These are phyloP conservation scores for Gillenia trifoliata DNA, from an alignment of 306 rosid species.

Conservation along the genomic window DNA sequence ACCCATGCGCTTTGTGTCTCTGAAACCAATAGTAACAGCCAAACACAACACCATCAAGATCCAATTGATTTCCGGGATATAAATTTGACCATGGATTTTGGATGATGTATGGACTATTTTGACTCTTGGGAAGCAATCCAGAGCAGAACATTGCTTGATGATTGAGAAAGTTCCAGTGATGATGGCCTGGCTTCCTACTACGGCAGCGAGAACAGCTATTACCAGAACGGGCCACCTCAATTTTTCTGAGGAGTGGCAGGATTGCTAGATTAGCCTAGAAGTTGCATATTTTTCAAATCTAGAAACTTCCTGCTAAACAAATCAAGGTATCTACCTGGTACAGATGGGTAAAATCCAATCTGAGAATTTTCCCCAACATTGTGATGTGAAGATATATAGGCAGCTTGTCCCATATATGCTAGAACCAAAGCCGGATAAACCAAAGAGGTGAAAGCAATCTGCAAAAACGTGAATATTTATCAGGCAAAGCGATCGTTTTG, in stretches of 20 bases:
- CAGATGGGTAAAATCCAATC: conserved; percentile 87
- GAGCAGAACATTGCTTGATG: conserved; percentile 86
- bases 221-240: conserved; percentile 88
- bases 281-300: conserved; percentile 3
- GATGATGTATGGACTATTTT: conserved; percentile 92
- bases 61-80: conserved; percentile 97
- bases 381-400: conserved; percentile 73
- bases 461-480: conserved; percentile 30
- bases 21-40: conserved; percentile 81
- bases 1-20: conserved; percentile 79
- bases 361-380: conserved; percentile 2
- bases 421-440: conserved; percentile 88
- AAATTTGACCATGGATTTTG: conserved; percentile 88
- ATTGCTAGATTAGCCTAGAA: conserved; percentile 24
- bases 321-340: conserved; percentile 60
- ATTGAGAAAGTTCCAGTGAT: conserved; percentile 93
- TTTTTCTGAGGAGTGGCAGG: conserved; percentile 46
- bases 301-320: conserved; percentile 19
- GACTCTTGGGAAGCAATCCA: conserved; percentile 89
- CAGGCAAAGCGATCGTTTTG: conserved; percentile 22
- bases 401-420: conserved; percentile 99
- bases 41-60: conserved; percentile 76
- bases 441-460: conserved; percentile 93
- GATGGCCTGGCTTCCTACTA: conserved; percentile 97
- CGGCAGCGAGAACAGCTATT: conserved; percentile 90